Evolutionary conservation across 2,329 filamentous ascomycete species (phyloP), one percentile per base, ranked within the genome.

Genomic region (Trichoderma lentiforme): DNA sequence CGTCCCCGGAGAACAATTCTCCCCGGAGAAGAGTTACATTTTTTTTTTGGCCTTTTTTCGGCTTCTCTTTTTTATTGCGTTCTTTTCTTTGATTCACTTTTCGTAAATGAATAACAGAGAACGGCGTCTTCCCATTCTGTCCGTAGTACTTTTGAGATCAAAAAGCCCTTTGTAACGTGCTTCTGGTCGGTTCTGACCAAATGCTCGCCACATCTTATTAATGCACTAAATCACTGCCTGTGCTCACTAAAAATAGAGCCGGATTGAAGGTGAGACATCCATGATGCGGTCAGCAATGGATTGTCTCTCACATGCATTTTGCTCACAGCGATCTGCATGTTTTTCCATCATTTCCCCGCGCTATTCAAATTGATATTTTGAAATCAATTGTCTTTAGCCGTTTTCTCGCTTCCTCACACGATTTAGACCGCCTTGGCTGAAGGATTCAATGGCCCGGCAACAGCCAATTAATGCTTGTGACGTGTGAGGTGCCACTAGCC

Each of bases 21-120:
- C 61, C 58, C 69, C 71, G 71, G 71, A 72, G 71, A 70, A 72
- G 71, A 66, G 71, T 72, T 72, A 70, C 71, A 26, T 28, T 28
- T 72, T 72, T 21, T 21, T 21, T 72, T 72, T 72, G 28, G 8
- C 15, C 28, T 28, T 39, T 7, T 51, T 8, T 18, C 3, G 14
- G 7, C 15, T 15, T 11, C 15, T 34, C 9, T 26, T n/a, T 61
- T 24, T 24, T 24, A 6, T 43, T 8, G 3, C 24, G 21, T 43
- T 30, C 30, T 30, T 24, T 57, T 36, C 2, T 9, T 24, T 3
- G 0, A 5, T 7, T 26, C 6, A 2, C 1, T 39, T 62, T 39
- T 30, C 4, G 26, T 11, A 18, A 18, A 8, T n/a, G n/a, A 51
- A 21, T 39, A 21, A 21, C 21, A 21, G 21, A 21, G 21, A 21